Conservation (phyloP, 2,329 filamentous ascomycete genomes). For the Penicillium hesseltinei region DNA sequence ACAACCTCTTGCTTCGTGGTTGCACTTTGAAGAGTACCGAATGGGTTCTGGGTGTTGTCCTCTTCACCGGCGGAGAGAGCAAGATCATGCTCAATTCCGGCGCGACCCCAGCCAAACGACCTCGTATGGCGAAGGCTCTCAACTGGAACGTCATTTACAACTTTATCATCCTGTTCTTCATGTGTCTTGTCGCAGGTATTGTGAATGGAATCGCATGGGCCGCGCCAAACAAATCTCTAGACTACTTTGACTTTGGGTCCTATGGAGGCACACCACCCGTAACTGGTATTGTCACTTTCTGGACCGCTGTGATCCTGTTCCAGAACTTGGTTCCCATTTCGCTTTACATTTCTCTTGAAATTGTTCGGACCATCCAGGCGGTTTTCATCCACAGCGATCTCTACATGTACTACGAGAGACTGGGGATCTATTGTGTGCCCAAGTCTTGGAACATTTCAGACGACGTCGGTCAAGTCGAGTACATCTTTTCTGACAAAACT, state of each 20-base stretch:
- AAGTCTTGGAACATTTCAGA: slow-evolving; percentile 99
- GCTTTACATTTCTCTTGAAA: slow-evolving; percentile 94
- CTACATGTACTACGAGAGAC: slow-evolving; percentile 93
- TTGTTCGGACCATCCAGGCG: slow-evolving; percentile 87
- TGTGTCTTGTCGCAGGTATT: slow-evolving; percentile 84
- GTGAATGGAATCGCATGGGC: slow-evolving; percentile 82
- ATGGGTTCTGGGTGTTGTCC: slow-evolving; percentile 87
- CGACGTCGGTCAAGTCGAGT: slow-evolving; percentile 96
- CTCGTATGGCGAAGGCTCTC: slow-evolving; percentile 84
- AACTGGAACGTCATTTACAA: slow-evolving; percentile 99
- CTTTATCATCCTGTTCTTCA: slow-evolving; percentile 81
- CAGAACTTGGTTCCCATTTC: slow-evolving; percentile 99
- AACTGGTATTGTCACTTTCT: slow-evolving; percentile 95
- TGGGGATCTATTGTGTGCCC: slow-evolving; percentile 92
- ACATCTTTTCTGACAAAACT: slow-evolving; percentile 96
- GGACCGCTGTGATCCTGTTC: slow-evolving; percentile 89
- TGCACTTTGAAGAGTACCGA: slow-evolving; percentile 94
- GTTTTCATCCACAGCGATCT: slow-evolving; percentile 97
- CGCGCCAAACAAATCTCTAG: slow-evolving; percentile 68
- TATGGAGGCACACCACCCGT: slow-evolving; percentile 72
- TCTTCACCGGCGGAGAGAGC: slow-evolving; percentile 93
- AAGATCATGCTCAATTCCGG: slow-evolving; percentile 99
- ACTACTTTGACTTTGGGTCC: slow-evolving; percentile 82
- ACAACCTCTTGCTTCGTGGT: slow-evolving; percentile 90
- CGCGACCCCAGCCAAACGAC: slow-evolving; percentile 88